These are phyloP conservation scores for Globomyces sp. DNA, from an alignment of 371 early-diverging fungal species.

Conservation along the genomic window DNA sequence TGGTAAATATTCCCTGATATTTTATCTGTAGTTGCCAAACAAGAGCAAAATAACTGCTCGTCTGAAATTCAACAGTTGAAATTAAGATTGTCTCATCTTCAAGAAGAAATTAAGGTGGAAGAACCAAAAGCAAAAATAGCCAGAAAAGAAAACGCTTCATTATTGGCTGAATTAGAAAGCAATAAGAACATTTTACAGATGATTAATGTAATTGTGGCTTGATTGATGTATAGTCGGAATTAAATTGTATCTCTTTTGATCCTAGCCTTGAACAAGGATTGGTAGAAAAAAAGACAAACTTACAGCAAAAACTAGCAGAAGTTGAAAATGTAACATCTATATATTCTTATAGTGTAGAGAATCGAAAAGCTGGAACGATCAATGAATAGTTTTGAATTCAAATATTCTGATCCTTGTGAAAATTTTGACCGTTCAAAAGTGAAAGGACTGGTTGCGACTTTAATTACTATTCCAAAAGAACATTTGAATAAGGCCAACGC, in stretches of 20 bases:
- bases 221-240: constrained; percentile 23
- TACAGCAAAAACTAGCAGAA: constrained; percentile 36
- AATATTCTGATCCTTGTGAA: constrained; percentile 41
- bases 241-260: constrained; percentile 53
- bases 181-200: constrained; percentile 46
- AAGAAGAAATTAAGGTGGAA: constrained; percentile 61
- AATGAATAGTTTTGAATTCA: constrained; percentile 37
- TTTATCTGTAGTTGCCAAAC: constrained; percentile 55
- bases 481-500: constrained; percentile 69
- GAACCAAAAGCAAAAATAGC: constrained; percentile 40
- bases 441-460: constrained; percentile 88
- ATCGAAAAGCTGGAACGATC: constrained; percentile 35
- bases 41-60: constrained; percentile 51
- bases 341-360: constrained; percentile 13
- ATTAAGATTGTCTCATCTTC: constrained; percentile 65
- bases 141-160: constrained; percentile 49
- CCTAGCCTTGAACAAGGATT: constrained; percentile 40
- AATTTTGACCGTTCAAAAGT: constrained; percentile 85
- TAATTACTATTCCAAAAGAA: constrained; percentile 70
- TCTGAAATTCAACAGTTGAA: constrained; percentile 72
- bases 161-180: constrained; percentile 44
- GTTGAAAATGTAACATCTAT: constrained; percentile 43
- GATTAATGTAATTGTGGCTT: too few species aligned
- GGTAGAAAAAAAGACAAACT: constrained; percentile 29
- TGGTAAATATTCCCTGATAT: constrained; percentile 15